Evolutionary conservation across 169 alveolate species (phyloP).

Genomic region (Eimeria praecox): DNA sequence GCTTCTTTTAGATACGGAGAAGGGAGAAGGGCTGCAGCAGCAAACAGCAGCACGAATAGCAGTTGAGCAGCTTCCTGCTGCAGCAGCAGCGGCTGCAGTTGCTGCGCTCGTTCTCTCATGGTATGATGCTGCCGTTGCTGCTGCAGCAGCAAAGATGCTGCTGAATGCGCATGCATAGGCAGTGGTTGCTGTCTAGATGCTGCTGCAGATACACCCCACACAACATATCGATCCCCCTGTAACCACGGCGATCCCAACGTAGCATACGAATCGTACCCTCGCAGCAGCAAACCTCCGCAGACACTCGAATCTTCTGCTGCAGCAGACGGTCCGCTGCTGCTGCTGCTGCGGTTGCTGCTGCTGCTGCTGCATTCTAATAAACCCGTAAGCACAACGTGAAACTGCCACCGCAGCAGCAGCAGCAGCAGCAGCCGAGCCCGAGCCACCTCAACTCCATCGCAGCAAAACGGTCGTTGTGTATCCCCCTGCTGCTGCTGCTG

Average conservation of each 20-base stretch:
- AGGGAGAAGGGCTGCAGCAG: conserved; percentile 54
- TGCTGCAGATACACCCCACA: not conserved
- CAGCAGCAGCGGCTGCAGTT: conserved; percentile 28
- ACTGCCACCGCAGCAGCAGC: conserved; percentile 40
- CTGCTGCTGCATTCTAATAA: conserved; percentile 13
- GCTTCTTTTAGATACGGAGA: not conserved
- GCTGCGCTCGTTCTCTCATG: not conserved
- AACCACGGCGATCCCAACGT: not conserved
- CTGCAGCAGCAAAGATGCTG: conserved; percentile 2
- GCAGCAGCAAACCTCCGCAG: conserved; percentile 20
- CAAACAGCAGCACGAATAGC: conserved; percentile 26
- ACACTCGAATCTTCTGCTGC: conserved; percentile 33
- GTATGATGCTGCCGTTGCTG: conserved; percentile 26
- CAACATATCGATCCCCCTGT: conserved; percentile 1
- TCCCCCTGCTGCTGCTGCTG: conserved; percentile 37
- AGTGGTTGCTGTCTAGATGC: not conserved
- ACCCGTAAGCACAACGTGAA: conserved; percentile 1
- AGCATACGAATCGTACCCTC: not conserved
- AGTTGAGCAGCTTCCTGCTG: conserved; percentile 43
- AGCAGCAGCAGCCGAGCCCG: conserved; percentile 16
- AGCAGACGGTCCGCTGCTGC: not conserved
- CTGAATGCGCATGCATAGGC: not conserved
- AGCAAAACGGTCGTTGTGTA: not conserved
- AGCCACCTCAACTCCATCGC: conserved; percentile 14
- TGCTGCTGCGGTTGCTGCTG: conserved; percentile 5